Evolutionary conservation across 2,329 filamentous ascomycete species (phyloP).

Genomic region (Amauroascus niger): DNA sequence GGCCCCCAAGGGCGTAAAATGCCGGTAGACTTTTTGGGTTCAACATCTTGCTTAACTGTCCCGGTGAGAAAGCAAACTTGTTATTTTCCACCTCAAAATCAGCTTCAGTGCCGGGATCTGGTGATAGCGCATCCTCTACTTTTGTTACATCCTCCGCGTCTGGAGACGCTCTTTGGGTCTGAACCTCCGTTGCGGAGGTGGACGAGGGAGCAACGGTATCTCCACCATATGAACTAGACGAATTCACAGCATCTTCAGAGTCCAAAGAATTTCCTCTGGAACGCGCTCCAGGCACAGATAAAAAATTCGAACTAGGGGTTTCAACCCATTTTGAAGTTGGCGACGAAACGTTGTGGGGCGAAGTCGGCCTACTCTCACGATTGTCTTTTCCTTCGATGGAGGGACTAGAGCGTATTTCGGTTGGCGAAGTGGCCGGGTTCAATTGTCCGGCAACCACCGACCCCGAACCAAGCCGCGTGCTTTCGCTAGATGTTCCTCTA

Average conservation of each 20-base stretch:
- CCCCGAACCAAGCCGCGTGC: neutral
- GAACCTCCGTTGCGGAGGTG: constrained; percentile 33
- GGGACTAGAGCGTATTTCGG: neutral
- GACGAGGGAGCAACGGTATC: constrained; percentile 44
- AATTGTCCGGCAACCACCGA: neutral
- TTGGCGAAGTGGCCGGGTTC: constrained; percentile 1
- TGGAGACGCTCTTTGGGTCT: constrained; percentile 34
- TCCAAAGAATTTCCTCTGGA: constrained; percentile 57
- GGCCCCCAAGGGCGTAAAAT: constrained; percentile 64
- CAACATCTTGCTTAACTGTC: constrained; percentile 64
- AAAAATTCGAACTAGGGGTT: constrained; percentile 45
- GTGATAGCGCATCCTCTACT: constrained; percentile 53
- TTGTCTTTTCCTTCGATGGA: constrained; percentile 3
- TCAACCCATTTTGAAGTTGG: constrained; percentile 47
- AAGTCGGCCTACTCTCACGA: constrained; percentile 51
- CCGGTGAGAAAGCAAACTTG: constrained; percentile 62
- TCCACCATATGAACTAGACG: constrained; percentile 45
- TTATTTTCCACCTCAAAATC: constrained; percentile 60
- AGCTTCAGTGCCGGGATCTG: constrained; percentile 61
- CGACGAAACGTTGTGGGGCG: constrained; percentile 59
- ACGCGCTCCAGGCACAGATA: constrained; percentile 54
- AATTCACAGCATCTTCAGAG: constrained; percentile 48
- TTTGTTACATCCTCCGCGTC: constrained; percentile 45
- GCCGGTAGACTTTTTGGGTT: constrained; percentile 70
- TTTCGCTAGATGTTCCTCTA: constrained; percentile 3